phyloP scores from a whole-genome alignment of 2,329 filamentous ascomycete species.

The Sphaerostilbella broomeana region DNA sequence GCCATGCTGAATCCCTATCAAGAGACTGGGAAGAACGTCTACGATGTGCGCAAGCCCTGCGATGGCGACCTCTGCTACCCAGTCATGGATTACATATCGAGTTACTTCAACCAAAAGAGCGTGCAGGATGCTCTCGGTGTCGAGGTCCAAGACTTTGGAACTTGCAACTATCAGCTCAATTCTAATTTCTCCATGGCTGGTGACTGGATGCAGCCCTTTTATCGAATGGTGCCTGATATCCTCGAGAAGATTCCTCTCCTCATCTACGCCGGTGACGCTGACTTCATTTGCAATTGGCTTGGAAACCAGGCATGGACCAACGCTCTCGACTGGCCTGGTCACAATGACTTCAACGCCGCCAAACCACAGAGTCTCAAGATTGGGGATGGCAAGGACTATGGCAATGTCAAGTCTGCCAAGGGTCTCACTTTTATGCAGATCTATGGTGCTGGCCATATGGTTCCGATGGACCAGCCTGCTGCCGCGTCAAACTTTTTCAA shows the following conservation, averaged over 20 bases:
- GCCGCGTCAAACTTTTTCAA: slow-evolving; percentile 88
- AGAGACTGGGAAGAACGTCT: slow-evolving; percentile 86
- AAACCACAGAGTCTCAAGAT: slow-evolving; percentile 65
- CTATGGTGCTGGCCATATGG: slow-evolving; percentile 92
- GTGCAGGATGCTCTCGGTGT: slow-evolving; percentile 85
- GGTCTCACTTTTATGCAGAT: slow-evolving; percentile 95
- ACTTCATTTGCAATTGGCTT: slow-evolving; percentile 97
- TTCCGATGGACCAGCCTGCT: slow-evolving; percentile 91
- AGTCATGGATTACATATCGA: slow-evolving; percentile 78
- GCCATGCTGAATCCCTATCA: slow-evolving; percentile 93
- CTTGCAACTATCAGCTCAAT: slow-evolving; percentile 99
- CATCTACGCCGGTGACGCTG: slow-evolving; percentile 85
- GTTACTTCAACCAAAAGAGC: slow-evolving; percentile 76
- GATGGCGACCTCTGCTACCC: slow-evolving; percentile 90
- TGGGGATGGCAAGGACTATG: slow-evolving; percentile 46
- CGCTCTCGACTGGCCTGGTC: slow-evolving; percentile 85
- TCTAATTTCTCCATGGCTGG: slow-evolving; percentile 96
- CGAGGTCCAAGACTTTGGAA: slow-evolving; percentile 84
- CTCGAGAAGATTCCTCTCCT: slow-evolving; percentile 89
- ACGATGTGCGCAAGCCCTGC: slow-evolving; percentile 88
- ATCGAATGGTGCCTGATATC: slow-evolving; percentile 78
- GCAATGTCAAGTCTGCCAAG: slow-evolving; percentile 77
- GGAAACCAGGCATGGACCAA: slow-evolving; percentile 96
- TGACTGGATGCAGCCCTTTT: slow-evolving; percentile 99
- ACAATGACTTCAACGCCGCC: slow-evolving; percentile 71